These are phyloP conservation scores for Acacia crassicarpa DNA, from an alignment of 306 rosid species.

Conservation along the genomic window DNA sequence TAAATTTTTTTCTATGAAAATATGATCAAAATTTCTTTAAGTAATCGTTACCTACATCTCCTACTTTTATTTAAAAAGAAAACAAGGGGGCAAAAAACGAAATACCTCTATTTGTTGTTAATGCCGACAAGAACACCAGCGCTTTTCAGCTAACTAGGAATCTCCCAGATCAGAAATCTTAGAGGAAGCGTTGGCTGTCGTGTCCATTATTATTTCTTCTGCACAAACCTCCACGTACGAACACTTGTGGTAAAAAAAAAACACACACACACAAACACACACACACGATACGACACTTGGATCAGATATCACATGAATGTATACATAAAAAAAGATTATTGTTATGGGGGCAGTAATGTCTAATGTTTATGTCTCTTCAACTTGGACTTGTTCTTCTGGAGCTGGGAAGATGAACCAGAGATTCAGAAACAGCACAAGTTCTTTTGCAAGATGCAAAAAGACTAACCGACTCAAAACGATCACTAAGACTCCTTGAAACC, in stretches of 20 bases:
- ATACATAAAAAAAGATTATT: not conserved
- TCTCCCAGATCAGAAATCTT: constrained; percentile 14
- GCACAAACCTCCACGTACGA: not conserved
- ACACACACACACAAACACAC: accelerated
- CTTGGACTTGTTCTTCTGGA: constrained; percentile 32
- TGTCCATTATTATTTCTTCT: not conserved
- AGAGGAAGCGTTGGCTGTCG: constrained; percentile 28
- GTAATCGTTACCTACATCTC: constrained; percentile 27
- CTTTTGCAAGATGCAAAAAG: constrained; percentile 73
- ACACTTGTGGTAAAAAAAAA: not conserved
- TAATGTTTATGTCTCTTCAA: too few relatives aligned
- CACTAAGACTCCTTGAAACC: constrained; percentile 72
- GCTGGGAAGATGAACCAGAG: constrained; percentile 65
- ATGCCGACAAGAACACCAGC: constrained; percentile 27
- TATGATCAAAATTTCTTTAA: not conserved
- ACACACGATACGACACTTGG: not conserved
- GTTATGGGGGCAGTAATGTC: not conserved
- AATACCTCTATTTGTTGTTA: constrained; percentile 30
- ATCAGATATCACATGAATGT: not conserved
- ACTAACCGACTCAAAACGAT: constrained; percentile 64
- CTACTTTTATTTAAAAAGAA: constrained; percentile 32
- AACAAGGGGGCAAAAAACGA: not conserved
- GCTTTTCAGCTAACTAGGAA: constrained; percentile 10
- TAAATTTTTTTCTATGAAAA: not conserved
- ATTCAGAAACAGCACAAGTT: constrained; percentile 71